phyloP scores from a whole-genome alignment of 768 basidiomycete species.

The Phylloporus sp. region DNA sequence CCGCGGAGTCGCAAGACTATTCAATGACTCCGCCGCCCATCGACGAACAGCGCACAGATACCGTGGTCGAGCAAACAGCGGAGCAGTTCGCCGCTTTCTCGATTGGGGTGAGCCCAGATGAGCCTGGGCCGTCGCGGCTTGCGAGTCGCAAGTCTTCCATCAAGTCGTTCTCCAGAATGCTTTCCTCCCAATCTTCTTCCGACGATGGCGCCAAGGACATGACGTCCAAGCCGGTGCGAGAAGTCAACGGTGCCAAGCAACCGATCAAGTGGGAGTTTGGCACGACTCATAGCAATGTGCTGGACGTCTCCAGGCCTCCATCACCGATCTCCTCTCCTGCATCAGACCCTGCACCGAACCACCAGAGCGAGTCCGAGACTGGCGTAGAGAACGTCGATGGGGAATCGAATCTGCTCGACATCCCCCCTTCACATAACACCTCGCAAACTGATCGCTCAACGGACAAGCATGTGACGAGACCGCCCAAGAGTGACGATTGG shows the following conservation, averaged over 20 bases:
- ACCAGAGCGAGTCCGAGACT: not conserved
- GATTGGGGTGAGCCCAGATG: conserved; percentile 41
- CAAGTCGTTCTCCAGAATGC: conserved; percentile 13
- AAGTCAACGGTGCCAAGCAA: conserved; percentile 12
- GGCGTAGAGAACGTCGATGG: not conserved
- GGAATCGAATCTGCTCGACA: not conserved
- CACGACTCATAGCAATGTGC: conserved; percentile 29
- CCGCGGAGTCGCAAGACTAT: conserved; percentile 20
- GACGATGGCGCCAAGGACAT: not conserved
- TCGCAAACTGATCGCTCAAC: conserved; percentile 1
- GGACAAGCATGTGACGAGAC: conserved; percentile 12
- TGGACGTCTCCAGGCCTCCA: conserved; percentile 2
- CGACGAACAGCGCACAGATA: conserved; percentile 10
- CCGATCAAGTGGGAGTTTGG: conserved; percentile 55
- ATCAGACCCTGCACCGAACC: not conserved
- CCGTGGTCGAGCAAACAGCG: conserved; percentile 12
- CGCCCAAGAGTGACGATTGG: conserved; percentile 36
- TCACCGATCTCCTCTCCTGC: not conserved
- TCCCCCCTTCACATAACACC: not conserved
- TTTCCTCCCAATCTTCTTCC: not conserved
- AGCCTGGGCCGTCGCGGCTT: conserved; percentile 26
- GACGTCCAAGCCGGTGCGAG: not conserved
- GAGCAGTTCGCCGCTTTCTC: conserved; percentile 38
- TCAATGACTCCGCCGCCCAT: not conserved
- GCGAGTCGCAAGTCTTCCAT: conserved; percentile 25